Evolutionary conservation across 805 yeast species (phyloP), one percentile per base, ranked within the genome.

Genomic region (Cyberlindnera mycetangii): DNA sequence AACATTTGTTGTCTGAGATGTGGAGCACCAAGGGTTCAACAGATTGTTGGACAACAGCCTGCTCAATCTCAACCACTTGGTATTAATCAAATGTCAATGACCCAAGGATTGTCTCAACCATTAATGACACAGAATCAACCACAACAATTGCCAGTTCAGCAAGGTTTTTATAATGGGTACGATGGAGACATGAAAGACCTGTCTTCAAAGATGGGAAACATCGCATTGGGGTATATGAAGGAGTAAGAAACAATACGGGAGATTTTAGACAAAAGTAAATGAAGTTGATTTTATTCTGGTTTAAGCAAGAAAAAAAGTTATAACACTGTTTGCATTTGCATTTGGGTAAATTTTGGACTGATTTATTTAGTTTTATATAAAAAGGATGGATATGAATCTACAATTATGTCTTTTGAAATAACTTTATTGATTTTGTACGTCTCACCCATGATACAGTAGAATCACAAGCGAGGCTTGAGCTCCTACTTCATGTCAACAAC

Each of bases 1-100:
- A 89, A 89, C 63, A 71, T 87, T 45, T 80, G 83, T 46, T 89
- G 97, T 62, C 72, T 89, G 60, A 83, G 92, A 61, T 89, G 97
- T 67, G 95, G 96, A 4, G 85, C 87, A 1, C 82, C 90, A 36
- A 78, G 84, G 37, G 60, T 43, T 22, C 48, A 48, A 30, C 47
- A 42, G 34, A 21, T 25, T 39, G 28, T 12, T 25, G 18, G 34
- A 12, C 19, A 41, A 15, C 39, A 27, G 22, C 10, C 14, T 6
- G 31, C 40, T 8, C 45, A 32, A 22, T 34, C 17, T 10, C 52
- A 35, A 16, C 49, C 25, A 2, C 50, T 15, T 32, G 14, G 24
- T 10, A 32, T 18, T 21, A 32, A 17, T 32, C 35, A 32, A 42
- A 20, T 3, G 42, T n/a, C n/a, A n/a, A n/a, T n/a, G n/a, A n/a